Conservation (phyloP, 2,329 filamentous ascomycete genomes). For the Colletotrichum lentis region DNA sequence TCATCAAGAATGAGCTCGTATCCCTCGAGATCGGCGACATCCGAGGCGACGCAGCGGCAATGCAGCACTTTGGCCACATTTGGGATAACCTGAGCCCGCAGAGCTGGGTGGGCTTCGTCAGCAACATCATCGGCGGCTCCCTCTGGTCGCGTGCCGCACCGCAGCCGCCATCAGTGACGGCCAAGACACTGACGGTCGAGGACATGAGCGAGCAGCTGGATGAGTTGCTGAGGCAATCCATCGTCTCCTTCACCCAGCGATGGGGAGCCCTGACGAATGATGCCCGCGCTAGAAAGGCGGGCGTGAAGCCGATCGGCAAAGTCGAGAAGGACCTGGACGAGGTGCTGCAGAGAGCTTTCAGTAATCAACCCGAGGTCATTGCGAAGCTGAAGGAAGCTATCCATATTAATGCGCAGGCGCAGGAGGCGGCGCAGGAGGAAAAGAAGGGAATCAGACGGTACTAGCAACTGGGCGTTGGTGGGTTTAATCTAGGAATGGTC, state of each 20-base stretch:
- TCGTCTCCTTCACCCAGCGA: slow-evolving; percentile 68
- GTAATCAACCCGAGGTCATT: slow-evolving; percentile 66
- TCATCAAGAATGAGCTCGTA: slow-evolving; percentile 94
- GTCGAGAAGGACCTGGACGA: slow-evolving; percentile 65
- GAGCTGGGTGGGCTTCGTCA: slow-evolving; percentile 67
- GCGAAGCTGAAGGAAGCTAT: slow-evolving; percentile 69
- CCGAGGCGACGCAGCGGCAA: slow-evolving; percentile 59
- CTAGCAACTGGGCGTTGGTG: not conserved
- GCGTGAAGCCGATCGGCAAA: slow-evolving; percentile 60
- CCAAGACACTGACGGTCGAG: slow-evolving; percentile 52
- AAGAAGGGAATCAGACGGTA: slow-evolving; percentile 44
- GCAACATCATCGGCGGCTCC: slow-evolving; percentile 64
- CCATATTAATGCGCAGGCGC: slow-evolving; percentile 63
- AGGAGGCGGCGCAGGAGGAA: slow-evolving; percentile 54
- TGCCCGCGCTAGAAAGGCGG: slow-evolving; percentile 56
- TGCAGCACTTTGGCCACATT: slow-evolving; percentile 71
- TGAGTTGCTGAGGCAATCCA: slow-evolving; percentile 68
- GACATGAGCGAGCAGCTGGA: slow-evolving; percentile 73
- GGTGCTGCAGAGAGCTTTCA: slow-evolving; percentile 65
- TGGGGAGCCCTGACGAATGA: slow-evolving; percentile 64
- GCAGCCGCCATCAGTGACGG: slow-evolving; percentile 42
- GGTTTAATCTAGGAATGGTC: not conserved
- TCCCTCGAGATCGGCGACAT: slow-evolving; percentile 89
- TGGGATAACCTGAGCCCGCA: slow-evolving; percentile 69
- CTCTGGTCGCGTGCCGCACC: slow-evolving; percentile 53